Percentiles rank a stretch among this genome's conserved stretches.
Evolutionary conservation across 2,329 filamentous ascomycete genomes (phyloP).

Genomic region (Chaetomium strumarium): DNA sequence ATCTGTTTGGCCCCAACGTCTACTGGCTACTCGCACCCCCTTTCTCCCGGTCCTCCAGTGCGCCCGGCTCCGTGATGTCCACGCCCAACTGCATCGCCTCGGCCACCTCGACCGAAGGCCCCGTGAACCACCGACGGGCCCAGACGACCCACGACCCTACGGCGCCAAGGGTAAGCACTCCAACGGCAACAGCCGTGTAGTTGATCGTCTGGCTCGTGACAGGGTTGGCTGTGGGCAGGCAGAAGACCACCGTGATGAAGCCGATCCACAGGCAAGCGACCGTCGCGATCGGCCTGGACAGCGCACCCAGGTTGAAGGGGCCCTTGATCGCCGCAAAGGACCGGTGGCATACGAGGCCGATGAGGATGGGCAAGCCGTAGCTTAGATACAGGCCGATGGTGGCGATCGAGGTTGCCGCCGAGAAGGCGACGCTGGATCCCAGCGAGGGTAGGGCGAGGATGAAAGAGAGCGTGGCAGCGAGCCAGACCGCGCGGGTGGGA

Average conservation of each 20-base stretch:
- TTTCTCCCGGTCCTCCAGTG: conserved; percentile 33
- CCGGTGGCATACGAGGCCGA: conserved; percentile 45
- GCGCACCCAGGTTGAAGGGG: conserved; percentile 45
- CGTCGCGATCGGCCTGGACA: conserved; percentile 42
- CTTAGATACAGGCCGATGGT: conserved; percentile 54
- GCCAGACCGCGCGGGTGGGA: conserved; percentile 50
- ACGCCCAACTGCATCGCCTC: conserved; percentile 44
- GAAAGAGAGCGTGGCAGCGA: conserved; percentile 48
- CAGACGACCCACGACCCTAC: conserved; percentile 46
- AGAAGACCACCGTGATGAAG: conserved; percentile 53
- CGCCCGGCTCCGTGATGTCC: conserved; percentile 41
- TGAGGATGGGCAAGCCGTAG: conserved; percentile 52
- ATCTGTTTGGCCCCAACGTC: no score
- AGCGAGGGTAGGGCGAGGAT: conserved; percentile 50
- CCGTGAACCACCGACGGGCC: conserved; percentile 50
- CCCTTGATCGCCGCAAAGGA: conserved; percentile 47
- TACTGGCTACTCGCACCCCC: conserved; percentile 3
- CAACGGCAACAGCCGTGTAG: conserved; percentile 54
- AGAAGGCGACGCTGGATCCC: conserved; percentile 49
- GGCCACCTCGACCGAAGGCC: conserved; percentile 48
- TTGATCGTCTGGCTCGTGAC: conserved; percentile 52
- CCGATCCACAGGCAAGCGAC: conserved; percentile 46
- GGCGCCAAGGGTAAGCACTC: conserved; percentile 46
- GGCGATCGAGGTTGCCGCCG: conserved; percentile 53
- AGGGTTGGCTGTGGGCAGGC: conserved; percentile 49